Percentiles rank a stretch among this genome's conserved stretches.
phyloP scores from a whole-genome alignment of 441 rosid genomes.

The Bocquillonia castaneifolia region DNA sequence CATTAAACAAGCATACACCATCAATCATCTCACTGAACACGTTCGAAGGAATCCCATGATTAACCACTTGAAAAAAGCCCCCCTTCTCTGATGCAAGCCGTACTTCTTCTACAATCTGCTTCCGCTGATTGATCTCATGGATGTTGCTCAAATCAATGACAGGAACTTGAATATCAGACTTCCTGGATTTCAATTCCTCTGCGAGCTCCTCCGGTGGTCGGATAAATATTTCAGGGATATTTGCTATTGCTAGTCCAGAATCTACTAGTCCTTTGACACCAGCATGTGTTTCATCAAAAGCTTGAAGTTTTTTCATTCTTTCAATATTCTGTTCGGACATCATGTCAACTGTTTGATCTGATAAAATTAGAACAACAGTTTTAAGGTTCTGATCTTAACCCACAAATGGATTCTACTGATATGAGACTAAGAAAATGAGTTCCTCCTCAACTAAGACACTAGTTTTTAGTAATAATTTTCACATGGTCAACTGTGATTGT shows the following conservation, averaged over 20 bases:
- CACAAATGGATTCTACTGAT: too few relatives aligned
- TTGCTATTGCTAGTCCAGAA: constrained; percentile 15
- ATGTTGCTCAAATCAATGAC: constrained; percentile 31
- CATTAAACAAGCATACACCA: too few relatives aligned
- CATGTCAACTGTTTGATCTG: too few relatives aligned
- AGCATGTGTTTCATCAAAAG: constrained; percentile 28
- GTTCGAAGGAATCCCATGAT: constrained; percentile 36
- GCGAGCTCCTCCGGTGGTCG: not conserved
- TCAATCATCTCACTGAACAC: constrained; percentile 34
- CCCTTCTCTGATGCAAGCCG: constrained; percentile 33
- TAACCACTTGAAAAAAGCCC: constrained; percentile 54
- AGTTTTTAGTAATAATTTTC: too few relatives aligned
- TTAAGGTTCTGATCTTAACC: too few relatives aligned
- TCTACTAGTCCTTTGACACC: constrained; percentile 38
- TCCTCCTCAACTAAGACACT: too few relatives aligned
- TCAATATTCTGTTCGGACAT: too few relatives aligned
- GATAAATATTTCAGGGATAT: constrained; percentile 23
- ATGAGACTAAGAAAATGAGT: too few relatives aligned
- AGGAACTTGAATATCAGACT: constrained; percentile 24
- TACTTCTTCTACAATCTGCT: constrained; percentile 26
- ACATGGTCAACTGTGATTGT: too few relatives aligned
- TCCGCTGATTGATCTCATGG: not conserved
- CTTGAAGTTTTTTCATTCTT: not conserved
- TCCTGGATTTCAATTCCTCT: not conserved
- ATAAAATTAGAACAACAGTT: too few relatives aligned